phyloP scores from a whole-genome alignment of 2,329 filamentous ascomycete species.

The Fusarium pseudonygamai region DNA sequence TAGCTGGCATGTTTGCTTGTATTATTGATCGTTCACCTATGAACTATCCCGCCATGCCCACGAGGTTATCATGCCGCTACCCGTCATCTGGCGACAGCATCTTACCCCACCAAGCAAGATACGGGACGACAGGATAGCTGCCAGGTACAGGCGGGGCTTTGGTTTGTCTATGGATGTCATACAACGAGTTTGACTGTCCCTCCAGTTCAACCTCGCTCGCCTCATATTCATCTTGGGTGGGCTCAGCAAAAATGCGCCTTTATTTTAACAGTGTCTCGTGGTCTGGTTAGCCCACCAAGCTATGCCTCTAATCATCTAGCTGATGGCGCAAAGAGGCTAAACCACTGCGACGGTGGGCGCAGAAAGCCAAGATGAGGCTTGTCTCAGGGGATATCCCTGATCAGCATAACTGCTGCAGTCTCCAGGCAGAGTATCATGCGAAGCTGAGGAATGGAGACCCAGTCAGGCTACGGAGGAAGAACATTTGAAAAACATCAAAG shows the following conservation, averaged over 20 bases:
- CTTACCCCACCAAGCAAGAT: slow-evolving; percentile 24
- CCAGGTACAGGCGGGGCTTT: slow-evolving; percentile 2
- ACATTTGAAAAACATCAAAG: not conserved
- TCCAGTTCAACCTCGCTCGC: slow-evolving; percentile 21
- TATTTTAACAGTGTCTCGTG: slow-evolving; percentile 39
- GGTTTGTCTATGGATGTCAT: not conserved
- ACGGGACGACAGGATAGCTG: not conserved
- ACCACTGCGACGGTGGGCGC: slow-evolving; percentile 24
- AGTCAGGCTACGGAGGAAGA: slow-evolving; percentile 7
- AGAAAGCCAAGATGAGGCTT: slow-evolving; percentile 35
- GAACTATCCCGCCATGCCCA: slow-evolving; percentile 25
- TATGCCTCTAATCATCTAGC: slow-evolving; percentile 27
- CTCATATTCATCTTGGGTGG: slow-evolving; percentile 17
- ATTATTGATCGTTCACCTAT: slow-evolving; percentile 5
- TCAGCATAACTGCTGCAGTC: slow-evolving; percentile 10
- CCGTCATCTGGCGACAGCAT: slow-evolving; percentile 1
- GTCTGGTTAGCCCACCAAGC: slow-evolving; percentile 19
- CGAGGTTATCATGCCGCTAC: slow-evolving; percentile 25
- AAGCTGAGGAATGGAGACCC: slow-evolving; percentile 41
- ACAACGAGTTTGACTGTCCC: slow-evolving; percentile 13
- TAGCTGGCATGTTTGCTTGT: slow-evolving; percentile 19
- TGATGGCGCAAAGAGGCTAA: slow-evolving; percentile 32
- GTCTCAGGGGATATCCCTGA: slow-evolving; percentile 44
- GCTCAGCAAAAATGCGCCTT: slow-evolving; percentile 28
- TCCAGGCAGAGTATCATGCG: slow-evolving; percentile 8